Evolutionary conservation across 1,284 basidiomycete genomes (phyloP).

Genomic region (Agroathelia rolfsii): DNA sequence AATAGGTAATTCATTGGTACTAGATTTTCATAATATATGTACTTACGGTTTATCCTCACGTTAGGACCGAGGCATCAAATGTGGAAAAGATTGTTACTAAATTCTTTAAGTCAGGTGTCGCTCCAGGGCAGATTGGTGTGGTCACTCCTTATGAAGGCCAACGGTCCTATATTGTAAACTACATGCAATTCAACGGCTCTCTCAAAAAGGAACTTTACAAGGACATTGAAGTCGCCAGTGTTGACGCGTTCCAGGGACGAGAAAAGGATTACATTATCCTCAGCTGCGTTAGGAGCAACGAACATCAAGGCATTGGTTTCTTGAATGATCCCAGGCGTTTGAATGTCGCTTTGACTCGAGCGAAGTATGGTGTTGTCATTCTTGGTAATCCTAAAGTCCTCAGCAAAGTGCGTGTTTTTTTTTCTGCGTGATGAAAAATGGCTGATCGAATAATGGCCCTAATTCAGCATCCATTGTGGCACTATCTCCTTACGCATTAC

Average conservation of each 20-base stretch:
- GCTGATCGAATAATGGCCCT: conserved; percentile 11
- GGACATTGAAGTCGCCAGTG: conserved; percentile 97
- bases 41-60: conserved; percentile 11
- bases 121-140: conserved; percentile 93
- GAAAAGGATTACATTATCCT: conserved; percentile 99
- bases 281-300: conserved; percentile 97
- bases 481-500: conserved; percentile 96
- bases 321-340: conserved; percentile 94
- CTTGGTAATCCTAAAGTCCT: conserved; percentile 97
- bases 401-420: conserved; percentile 70
- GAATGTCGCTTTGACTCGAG: conserved; percentile 95
- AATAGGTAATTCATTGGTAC: conserved; percentile 52
- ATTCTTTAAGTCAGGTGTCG: conserved; percentile 98
- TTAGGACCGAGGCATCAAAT: conserved; percentile 93
- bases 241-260: conserved; percentile 98
- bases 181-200: conserved; percentile 98
- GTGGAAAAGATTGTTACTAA: conserved; percentile 99
- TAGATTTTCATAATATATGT: conserved; percentile 10
- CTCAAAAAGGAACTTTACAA: conserved; percentile 99
- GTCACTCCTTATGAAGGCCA: conserved; percentile 99
- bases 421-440: conserved; percentile 5
- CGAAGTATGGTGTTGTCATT: conserved; percentile 97
- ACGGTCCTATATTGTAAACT: conserved; percentile 96
- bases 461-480: conserved; percentile 90
- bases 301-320: conserved; percentile 99